Evolutionary conservation across 1,284 basidiomycete genomes (phyloP).

Genomic region (Filobasidium uniguttulatum): DNA sequence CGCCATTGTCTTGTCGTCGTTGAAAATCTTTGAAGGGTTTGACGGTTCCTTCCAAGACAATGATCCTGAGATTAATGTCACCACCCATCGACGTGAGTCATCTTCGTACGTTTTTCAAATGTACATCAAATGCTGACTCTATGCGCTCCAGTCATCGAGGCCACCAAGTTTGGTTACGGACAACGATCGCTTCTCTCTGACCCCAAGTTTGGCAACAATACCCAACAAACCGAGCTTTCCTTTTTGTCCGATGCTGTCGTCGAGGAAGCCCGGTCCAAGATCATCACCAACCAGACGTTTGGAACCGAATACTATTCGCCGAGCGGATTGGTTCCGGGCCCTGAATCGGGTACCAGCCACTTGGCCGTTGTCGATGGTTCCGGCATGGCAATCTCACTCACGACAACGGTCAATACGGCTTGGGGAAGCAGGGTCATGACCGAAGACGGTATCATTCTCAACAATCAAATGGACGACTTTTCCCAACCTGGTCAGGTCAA

Average conservation of each 20-base stretch:
- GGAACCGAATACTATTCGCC: constrained; percentile 32
- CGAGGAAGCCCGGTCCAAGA: constrained; percentile 23
- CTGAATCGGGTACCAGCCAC: constrained; percentile 36
- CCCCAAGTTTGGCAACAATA: constrained; percentile 35
- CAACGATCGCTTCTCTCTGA: constrained; percentile 37
- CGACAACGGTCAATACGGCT: constrained; percentile 38
- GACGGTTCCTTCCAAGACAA: constrained; percentile 16
- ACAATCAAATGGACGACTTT: constrained; percentile 38
- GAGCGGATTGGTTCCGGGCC: constrained; percentile 22
- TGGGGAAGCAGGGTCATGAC: constrained; percentile 31
- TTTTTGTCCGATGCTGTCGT: constrained; percentile 27
- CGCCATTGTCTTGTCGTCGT: constrained; percentile 19
- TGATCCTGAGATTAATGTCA: constrained; percentile 21
- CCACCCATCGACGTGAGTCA: constrained; percentile 28
- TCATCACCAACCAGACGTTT: constrained; percentile 24
- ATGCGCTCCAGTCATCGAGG: constrained; percentile 27
- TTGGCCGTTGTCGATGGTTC: constrained; percentile 32
- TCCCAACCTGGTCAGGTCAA: constrained; percentile 28
- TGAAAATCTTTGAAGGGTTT: constrained; percentile 27
- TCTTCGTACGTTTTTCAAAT: neutral
- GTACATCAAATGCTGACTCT: too few species aligned
- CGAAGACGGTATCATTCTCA: constrained; percentile 23
- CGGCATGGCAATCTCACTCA: constrained; percentile 36
- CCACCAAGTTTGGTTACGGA: constrained; percentile 36
- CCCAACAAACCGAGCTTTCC: constrained; percentile 28